Evolutionary conservation across 2,329 filamentous ascomycete species (phyloP).

Genomic region (Colletotrichum cuscutae): DNA sequence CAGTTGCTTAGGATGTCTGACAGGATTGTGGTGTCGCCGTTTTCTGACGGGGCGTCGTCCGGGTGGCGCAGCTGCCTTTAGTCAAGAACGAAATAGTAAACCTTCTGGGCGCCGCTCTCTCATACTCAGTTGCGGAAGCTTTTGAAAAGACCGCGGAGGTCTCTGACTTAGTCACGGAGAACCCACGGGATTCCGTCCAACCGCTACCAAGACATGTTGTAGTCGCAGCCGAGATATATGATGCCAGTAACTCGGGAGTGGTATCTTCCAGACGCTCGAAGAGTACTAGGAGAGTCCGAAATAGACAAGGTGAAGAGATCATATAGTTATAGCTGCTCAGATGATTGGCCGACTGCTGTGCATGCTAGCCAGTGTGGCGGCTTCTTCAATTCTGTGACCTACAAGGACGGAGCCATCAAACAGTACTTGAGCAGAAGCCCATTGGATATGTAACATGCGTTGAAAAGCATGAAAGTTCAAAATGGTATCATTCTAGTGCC

Average conservation of each 20-base stretch:
- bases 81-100: not conserved
- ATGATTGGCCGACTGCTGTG: not conserved
- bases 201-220: no score
- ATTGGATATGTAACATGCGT: not conserved
- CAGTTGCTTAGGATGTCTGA: not conserved
- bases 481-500: not conserved
- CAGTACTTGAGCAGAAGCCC: not conserved
- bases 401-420: not conserved
- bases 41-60: not conserved
- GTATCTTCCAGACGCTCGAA: not conserved
- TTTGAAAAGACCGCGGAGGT: not conserved
- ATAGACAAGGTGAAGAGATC: not conserved
- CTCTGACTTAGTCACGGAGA: not conserved
- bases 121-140: not conserved
- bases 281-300: not conserved
- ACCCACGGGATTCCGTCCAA: not conserved
- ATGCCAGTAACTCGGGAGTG: not conserved
- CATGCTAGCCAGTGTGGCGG: not conserved
- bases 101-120: no score
- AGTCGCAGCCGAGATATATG: not conserved
- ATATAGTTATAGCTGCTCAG: not conserved
- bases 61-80: not conserved
- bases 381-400: not conserved
- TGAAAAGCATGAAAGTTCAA: not conserved
- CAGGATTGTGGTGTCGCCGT: not conserved